Conservation (phyloP, 202 grass and related monocot species). For the Carex arenaria region DNA sequence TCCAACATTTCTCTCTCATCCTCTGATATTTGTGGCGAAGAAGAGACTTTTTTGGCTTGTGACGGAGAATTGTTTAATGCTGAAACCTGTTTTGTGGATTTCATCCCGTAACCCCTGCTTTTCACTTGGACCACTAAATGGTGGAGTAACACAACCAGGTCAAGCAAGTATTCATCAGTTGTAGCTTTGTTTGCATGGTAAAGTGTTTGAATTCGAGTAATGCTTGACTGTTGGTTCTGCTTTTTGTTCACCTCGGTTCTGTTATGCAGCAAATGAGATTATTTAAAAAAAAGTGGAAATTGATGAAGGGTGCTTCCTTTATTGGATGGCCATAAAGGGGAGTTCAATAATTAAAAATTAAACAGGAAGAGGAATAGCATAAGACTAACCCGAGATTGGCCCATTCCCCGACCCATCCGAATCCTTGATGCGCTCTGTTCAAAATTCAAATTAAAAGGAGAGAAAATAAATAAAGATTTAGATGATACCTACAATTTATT, state of each 20-base stretch:
- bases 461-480: neutral
- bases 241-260: constrained; percentile 81
- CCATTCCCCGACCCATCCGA: constrained; percentile 98
- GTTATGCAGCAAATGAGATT: constrained; percentile 20
- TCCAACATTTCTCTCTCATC: constrained; percentile 48
- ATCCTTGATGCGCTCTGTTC: constrained; percentile 92
- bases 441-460: constrained; percentile 21
- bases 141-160: constrained; percentile 83
- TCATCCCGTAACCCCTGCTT: constrained; percentile 59
- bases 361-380: neutral
- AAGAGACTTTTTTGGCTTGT: neutral
- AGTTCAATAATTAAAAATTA: neutral
- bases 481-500: neutral
- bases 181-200: constrained; percentile 67
- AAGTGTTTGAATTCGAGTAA: constrained; percentile 76
- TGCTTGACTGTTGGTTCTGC: constrained; percentile 26
- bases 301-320: neutral
- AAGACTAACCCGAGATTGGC: constrained; percentile 80
- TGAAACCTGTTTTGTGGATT: constrained; percentile 28
- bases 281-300: neutral
- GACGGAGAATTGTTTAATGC: constrained; percentile 38
- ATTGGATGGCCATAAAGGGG: neutral
- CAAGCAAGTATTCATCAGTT: constrained; percentile 61
- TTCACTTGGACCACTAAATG: constrained; percentile 80
- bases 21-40: constrained; percentile 33